Conservation (phyloP, 305 asterid species). For the Withania somnifera region DNA sequence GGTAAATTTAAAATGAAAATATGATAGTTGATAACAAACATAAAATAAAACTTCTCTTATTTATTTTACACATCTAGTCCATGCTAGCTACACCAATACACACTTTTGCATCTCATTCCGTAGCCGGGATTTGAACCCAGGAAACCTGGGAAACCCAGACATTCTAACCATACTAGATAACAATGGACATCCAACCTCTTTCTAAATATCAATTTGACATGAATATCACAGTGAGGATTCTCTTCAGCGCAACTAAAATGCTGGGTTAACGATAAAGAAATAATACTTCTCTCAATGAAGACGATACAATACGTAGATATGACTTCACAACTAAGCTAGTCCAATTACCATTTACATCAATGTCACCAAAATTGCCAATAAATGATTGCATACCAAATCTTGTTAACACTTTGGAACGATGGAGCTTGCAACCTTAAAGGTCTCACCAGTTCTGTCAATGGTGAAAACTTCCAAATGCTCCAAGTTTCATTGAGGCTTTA, state of each 20-base stretch:
- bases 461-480: neutral
- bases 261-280: neutral
- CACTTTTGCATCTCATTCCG: slow-evolving; percentile 14
- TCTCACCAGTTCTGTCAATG: neutral
- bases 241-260: neutral
- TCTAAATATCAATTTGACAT: neutral
- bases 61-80: neutral
- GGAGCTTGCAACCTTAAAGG: slow-evolving; percentile 1
- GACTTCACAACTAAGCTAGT: neutral
- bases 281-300: neutral
- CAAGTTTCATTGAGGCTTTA: neutral
- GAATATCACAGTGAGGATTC: neutral
- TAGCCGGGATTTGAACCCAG: slow-evolving; percentile 35
- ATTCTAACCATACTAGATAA: slow-evolving; percentile 27
- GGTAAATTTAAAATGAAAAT: neutral
- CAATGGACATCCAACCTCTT: slow-evolving; percentile 19
- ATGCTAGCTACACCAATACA: neutral
- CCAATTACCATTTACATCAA: neutral
- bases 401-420: neutral
- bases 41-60: neutral
- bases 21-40: neutral
- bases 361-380: neutral
- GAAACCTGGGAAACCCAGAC: slow-evolving; percentile 32
- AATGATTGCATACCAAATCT: neutral
- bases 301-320: neutral